phyloP scores from a whole-genome alignment of 768 basidiomycete genomes.

The Panaeolus cyanescens region DNA sequence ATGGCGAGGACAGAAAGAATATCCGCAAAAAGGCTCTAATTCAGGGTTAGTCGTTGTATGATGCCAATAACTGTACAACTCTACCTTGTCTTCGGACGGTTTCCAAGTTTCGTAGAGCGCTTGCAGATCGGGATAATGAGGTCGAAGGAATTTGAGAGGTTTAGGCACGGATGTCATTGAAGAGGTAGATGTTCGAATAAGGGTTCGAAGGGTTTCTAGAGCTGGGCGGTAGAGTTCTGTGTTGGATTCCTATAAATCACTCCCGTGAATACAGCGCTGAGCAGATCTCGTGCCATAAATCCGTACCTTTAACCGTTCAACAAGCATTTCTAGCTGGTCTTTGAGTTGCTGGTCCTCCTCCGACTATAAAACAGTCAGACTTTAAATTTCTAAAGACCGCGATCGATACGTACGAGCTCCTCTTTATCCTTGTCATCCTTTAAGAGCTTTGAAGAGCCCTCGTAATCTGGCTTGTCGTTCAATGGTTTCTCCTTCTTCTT shows the following conservation, averaged over 20 bases:
- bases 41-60: conserved; percentile 12
- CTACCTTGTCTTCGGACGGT: conserved; percentile 78
- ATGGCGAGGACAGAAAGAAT: conserved; percentile 98
- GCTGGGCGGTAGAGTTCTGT: conserved; percentile 85
- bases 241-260: conserved; percentile 75
- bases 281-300: not conserved
- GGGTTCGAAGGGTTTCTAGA: conserved; percentile 88
- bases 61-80: not conserved
- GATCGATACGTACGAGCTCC: conserved; percentile 68
- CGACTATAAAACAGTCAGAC: conserved; percentile 52
- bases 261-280: conserved; percentile 13
- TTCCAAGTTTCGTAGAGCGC: conserved; percentile 82
- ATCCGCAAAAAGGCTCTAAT: conserved; percentile 90
- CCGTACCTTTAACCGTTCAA: conserved; percentile 87
- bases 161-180: conserved; percentile 99
- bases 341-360: conserved; percentile 95
- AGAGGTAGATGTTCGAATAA: conserved; percentile 95
- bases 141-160: conserved; percentile 96
- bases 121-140: conserved; percentile 88
- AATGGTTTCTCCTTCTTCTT: conserved; percentile 66
- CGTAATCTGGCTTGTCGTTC: conserved; percentile 28
- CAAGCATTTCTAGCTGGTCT: conserved; percentile 94
- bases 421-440: conserved; percentile 58
- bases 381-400: not conserved
- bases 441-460: conserved; percentile 56